Percentiles rank a stretch among this genome's conserved stretches.
Conservation (phyloP, 257 asterid species). For the Leonotis leonurus region DNA sequence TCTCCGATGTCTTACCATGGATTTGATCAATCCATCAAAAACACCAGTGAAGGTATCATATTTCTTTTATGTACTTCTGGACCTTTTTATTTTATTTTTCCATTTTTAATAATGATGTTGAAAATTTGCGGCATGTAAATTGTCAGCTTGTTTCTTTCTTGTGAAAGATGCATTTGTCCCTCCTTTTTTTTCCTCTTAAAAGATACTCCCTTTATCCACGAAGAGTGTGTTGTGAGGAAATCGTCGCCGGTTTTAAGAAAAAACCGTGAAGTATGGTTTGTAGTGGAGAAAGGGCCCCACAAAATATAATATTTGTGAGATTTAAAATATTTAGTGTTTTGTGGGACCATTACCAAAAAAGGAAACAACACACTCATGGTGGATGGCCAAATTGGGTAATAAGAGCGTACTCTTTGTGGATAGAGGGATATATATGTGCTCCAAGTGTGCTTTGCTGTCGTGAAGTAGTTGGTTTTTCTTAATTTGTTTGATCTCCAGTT, state of each 20-base stretch:
- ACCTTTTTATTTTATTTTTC: not conserved
- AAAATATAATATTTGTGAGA: too few species aligned
- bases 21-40: constrained; percentile 76
- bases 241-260: too few species aligned
- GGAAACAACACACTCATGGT: too few species aligned
- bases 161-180: not conserved
- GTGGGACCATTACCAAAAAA: too few species aligned
- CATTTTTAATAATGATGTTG: not conserved
- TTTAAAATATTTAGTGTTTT: too few species aligned
- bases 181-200: not conserved
- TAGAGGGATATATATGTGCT: not conserved
- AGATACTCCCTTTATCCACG: too few species aligned
- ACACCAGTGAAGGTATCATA: constrained; percentile 65
- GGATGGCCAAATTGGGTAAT: too few species aligned
- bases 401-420: too few species aligned
- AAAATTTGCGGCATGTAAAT: constrained; percentile 10
- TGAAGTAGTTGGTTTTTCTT: not conserved
- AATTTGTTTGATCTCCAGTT: too few species aligned
- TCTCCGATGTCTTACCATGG: constrained; percentile 63
- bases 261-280: too few species aligned
- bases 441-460: not conserved
- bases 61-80: not conserved
- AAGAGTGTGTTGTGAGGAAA: too few species aligned
- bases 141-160: not conserved
- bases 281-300: too few species aligned